phyloP scores from a whole-genome alignment of 2,329 filamentous ascomycete species.

The Monosporascus sp. region DNA sequence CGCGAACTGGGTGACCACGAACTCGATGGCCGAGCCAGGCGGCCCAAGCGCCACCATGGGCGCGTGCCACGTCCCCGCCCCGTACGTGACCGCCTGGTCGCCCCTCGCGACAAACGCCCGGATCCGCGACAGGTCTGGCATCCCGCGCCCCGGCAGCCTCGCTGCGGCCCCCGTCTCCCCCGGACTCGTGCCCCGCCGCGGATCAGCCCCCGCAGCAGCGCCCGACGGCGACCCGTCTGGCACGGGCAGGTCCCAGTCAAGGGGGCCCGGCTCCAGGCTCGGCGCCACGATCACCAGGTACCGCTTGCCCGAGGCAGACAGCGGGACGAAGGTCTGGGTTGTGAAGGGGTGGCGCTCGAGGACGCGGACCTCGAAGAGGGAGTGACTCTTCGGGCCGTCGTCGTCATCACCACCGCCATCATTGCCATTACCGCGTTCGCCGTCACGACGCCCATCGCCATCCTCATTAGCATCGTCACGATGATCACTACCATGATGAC shows the following conservation, averaged over 20 bases:
- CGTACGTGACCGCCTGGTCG: conserved; percentile 85
- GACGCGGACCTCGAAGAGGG: conserved; percentile 61
- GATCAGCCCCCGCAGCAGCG: conserved; percentile 68
- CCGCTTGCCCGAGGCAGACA: conserved; percentile 42
- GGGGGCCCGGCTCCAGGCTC: conserved; percentile 48
- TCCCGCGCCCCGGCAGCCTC: conserved; percentile 51
- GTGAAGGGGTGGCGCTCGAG: conserved; percentile 93
- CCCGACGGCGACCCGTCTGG: conserved; percentile 59
- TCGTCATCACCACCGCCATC: too few relatives aligned
- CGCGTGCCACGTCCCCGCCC: conserved; percentile 87
- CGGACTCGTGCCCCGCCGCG: conserved; percentile 67
- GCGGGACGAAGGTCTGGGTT: conserved; percentile 84
- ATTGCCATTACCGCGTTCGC: too few relatives aligned
- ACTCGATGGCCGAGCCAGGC: conserved; percentile 60
- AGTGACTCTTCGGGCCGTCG: too few relatives aligned
- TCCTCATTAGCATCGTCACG: too few relatives aligned
- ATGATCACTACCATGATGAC: too few relatives aligned
- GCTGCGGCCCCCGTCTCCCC: conserved; percentile 12
- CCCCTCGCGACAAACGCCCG: conserved; percentile 74
- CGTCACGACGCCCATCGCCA: too few relatives aligned
- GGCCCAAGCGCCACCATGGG: conserved; percentile 85
- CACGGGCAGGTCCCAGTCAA: conserved; percentile 34
- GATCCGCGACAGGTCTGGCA: conserved; percentile 67
- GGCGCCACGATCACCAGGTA: conserved; percentile 91
- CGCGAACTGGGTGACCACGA: conserved; percentile 83